Conservation (phyloP, 495 filamentous ascomycete species). For the Tuber borchii region DNA sequence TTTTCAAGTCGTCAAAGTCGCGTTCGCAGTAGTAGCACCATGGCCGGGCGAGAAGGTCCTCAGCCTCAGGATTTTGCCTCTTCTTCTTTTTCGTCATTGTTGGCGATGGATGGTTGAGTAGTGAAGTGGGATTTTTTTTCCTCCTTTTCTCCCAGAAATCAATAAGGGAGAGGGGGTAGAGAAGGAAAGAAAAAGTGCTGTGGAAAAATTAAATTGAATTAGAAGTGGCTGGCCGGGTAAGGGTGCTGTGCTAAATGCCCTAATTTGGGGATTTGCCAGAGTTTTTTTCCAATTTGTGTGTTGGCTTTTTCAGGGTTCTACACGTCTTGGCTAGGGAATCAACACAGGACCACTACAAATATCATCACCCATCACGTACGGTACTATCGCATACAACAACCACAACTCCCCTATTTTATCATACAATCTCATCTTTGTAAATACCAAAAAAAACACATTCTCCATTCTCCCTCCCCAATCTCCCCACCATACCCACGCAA, state of each 20-base stretch:
- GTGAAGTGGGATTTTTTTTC: background rate
- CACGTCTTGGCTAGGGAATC: background rate
- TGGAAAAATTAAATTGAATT: background rate
- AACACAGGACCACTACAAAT: background rate
- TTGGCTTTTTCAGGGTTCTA: background rate
- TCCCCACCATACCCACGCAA: background rate
- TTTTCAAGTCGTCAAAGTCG: conserved; percentile 94
- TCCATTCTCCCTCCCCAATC: background rate
- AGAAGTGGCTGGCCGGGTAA: background rate
- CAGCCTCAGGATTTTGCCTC: conserved; percentile 71
- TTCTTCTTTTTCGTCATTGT: conserved; percentile 75
- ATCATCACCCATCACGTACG: background rate
- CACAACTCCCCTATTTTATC: background rate
- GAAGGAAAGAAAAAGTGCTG: background rate
- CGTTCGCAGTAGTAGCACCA: conserved; percentile 99
- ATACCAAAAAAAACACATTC: background rate
- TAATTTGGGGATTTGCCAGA: background rate
- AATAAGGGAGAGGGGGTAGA: background rate
- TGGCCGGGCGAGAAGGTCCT: conserved; percentile 77
- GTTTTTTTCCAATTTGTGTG: background rate
- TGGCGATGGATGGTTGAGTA: background rate
- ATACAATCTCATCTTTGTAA: background rate
- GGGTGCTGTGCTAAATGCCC: background rate
- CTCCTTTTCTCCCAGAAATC: background rate
- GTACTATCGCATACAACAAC: background rate